These are phyloP conservation scores for Paraphaeosphaeria sporulosa DNA, from an alignment of 2,329 filamentous ascomycete genomes.

Conservation along the genomic window DNA sequence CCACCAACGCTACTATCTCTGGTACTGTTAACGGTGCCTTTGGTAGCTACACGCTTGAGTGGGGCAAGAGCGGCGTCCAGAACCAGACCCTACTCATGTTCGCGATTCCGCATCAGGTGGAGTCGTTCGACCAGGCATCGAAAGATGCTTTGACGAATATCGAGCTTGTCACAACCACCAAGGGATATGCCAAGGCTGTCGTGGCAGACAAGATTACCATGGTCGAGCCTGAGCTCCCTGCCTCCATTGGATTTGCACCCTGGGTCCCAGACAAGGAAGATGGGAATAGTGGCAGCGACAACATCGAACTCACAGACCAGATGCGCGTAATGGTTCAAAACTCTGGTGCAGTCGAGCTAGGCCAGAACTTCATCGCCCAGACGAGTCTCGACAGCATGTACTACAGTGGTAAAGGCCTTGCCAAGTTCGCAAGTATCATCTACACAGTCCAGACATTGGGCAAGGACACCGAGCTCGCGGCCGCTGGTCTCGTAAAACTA, in stretches of 20 bases:
- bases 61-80: conserved; percentile 71
- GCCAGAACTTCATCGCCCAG: conserved; percentile 76
- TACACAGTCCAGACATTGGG: conserved; percentile 63
- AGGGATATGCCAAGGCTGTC: conserved; percentile 80
- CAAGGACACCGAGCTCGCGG: conserved; percentile 63
- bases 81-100: conserved; percentile 77
- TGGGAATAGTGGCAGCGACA: conserved; percentile 45
- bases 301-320: conserved; percentile 49
- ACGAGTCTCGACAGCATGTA: conserved; percentile 91
- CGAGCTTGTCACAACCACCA: conserved; percentile 81
- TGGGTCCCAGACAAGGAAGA: conserved; percentile 66
- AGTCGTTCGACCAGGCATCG: conserved; percentile 71
- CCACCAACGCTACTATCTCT: conserved; percentile 64
- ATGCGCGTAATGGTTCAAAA: conserved; percentile 67
- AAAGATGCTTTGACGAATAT: conserved; percentile 60
- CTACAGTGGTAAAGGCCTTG: conserved; percentile 71
- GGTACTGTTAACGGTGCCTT: conserved; percentile 52
- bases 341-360: conserved; percentile 73
- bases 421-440: conserved; percentile 55
- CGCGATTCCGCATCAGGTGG: conserved; percentile 84
- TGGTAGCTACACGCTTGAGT: conserved; percentile 78
- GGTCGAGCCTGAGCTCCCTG: conserved; percentile 73
- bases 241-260: conserved; percentile 78
- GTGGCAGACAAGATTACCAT: conserved; percentile 65
- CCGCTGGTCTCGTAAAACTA: conserved; percentile 59